A percentile compares a stretch with the other conserved stretches of the same genome.
Evolutionary conservation across 1,284 basidiomycete genomes (phyloP).

Genomic region (Boletus smithii): DNA sequence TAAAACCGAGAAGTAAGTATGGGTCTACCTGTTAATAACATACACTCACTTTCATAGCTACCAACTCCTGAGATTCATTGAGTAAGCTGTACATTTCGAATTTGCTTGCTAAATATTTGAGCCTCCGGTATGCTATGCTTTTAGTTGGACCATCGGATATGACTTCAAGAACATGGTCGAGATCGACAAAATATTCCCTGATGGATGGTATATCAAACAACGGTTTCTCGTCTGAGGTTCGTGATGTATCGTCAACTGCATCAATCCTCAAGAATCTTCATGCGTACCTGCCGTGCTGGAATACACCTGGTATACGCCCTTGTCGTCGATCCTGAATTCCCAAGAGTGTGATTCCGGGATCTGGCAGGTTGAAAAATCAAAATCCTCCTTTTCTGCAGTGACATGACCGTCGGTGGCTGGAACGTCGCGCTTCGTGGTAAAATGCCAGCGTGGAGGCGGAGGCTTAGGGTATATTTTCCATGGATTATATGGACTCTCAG

Average conservation of each 20-base stretch:
- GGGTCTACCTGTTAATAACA: not conserved
- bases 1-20: constrained; percentile 32
- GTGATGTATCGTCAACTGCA: not conserved
- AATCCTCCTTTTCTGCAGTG: constrained; percentile 48
- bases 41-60: constrained; percentile 86
- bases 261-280: not conserved
- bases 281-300: constrained; percentile 40
- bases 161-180: constrained; percentile 86
- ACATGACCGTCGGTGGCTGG: constrained; percentile 43
- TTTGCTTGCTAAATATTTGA: constrained; percentile 94
- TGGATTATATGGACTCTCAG: constrained; percentile 41
- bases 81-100: constrained; percentile 92
- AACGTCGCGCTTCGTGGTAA: constrained; percentile 56
- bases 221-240: constrained; percentile 43
- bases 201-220: constrained; percentile 82
- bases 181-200: constrained; percentile 92
- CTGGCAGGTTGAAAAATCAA: constrained; percentile 64
- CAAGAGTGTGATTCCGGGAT: constrained; percentile 65
- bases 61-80: constrained; percentile 93
- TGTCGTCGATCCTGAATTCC: constrained; percentile 75
- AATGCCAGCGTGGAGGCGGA: constrained; percentile 93
- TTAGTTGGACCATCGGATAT: constrained; percentile 95
- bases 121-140: constrained; percentile 89
- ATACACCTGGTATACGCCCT: constrained; percentile 87
- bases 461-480: constrained; percentile 92